Base-by-base conservation (phyloP, 2,329 filamentous ascomycete species). In the Pseudogymnoascus sp. region DNA sequence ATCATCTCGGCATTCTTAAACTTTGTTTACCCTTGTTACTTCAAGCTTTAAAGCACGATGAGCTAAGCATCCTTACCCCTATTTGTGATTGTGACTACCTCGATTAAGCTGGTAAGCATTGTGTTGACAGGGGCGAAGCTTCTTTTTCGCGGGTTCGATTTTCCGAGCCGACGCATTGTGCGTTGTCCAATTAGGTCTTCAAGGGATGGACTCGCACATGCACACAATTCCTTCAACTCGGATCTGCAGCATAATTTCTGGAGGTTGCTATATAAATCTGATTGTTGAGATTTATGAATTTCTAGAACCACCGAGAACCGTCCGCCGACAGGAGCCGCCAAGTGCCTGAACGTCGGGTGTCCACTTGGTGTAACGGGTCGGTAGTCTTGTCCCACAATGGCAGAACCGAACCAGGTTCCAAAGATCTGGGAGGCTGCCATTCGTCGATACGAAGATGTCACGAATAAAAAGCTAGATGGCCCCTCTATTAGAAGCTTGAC, bases 391-490 rank as follows among this genome's bases (percentile, higher is more conserved):
- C 21, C 43, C 43, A 4, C 43, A n/a, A 49, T 49, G 43, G 12
- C 14, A 5, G 43, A 49, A n/a, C 43, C 23, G 43, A 49, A 49
- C 23, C 43, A 49, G n/a, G 14, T 49, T 28, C 16, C 43, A 16
- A 28, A 49, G 43, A 49, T 49, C n/a, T 49, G 43, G 43, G 43
- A 28, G 43, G 43, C 21, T 49, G 43, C 43, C 14, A 49, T 49
- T 49, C 43, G 43, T 11, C 43, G 12, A 49, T 49, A 49, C 23
- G 43, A 49, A 49, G 23, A 16, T 9, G 14, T n/a, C 21, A 49
- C 43, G 7, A 25, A 11, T 49, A 49, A 25, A n/a, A 49, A 9
- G 6, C 14, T 49, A 14, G 23, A 49, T 49, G 43, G n/a, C 28
- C 21, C 43, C 12, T 25, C 43, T n/a, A 14, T 49, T 8, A 28